A percentile compares a stretch with the other conserved stretches of the same genome.
phyloP scores from a whole-genome alignment of 345 rosid species.

The Sonneratia alba region DNA sequence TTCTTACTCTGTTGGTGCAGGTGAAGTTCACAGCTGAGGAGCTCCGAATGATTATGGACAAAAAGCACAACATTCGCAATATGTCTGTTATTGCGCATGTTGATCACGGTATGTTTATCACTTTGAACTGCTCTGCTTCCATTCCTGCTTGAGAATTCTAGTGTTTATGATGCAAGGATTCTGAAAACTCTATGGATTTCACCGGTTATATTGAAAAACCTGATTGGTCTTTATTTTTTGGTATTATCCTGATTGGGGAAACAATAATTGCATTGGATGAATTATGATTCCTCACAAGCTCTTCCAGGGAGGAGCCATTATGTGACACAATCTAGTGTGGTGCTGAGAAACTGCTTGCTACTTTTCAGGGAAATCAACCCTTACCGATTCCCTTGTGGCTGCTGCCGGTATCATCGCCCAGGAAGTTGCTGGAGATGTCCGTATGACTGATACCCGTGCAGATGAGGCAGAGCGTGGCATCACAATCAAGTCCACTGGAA shows the following conservation, averaged over 20 bases:
- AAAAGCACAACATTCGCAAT: slow-evolving; percentile 55
- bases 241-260: neutral
- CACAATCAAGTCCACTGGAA: slow-evolving; percentile 77
- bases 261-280: neutral
- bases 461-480: slow-evolving; percentile 93
- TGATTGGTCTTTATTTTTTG: neutral
- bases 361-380: slow-evolving; percentile 63
- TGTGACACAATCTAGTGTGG: neutral
- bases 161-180: neutral
- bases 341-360: neutral
- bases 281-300: neutral
- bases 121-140: neutral
- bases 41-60: slow-evolving; percentile 65
- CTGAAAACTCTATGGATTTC: neutral
- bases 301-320: neutral
- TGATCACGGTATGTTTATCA: slow-evolving; percentile 39
- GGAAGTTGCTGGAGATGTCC: slow-evolving; percentile 85
- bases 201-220: neutral
- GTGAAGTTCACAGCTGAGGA: slow-evolving; percentile 60
- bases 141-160: neutral
- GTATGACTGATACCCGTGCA: slow-evolving; percentile 78
- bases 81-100: slow-evolving; percentile 80
- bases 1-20: slow-evolving; percentile 18
- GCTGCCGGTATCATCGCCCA: slow-evolving; percentile 93
- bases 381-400: slow-evolving; percentile 84